Evolutionary conservation across 768 basidiomycete species (phyloP), one percentile per base, ranked within the genome.

Genomic region (Tremella mesenterica): DNA sequence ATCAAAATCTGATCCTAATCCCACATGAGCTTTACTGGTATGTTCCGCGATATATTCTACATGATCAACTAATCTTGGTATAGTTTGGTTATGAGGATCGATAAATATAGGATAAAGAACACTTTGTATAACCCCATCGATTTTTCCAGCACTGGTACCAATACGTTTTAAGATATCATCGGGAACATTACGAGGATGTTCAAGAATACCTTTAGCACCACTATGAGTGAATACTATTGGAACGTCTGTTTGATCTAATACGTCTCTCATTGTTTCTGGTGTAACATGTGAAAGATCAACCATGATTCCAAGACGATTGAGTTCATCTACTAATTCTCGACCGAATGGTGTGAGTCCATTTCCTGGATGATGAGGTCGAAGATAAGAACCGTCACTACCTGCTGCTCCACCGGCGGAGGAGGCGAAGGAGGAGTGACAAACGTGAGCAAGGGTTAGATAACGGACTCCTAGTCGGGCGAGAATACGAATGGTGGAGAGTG

Each of bases 161-260:
- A 64, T 60, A 38, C 43, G 31, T 4, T 48, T 27, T 27, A 64
- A 39, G 29, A 64, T 33, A 28, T 56, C 41, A 43, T 64, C 59
- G 12, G 62, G 62, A 1, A 64, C 54, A 38, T 64, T 64, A n/a
- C 62, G 49, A 41, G 62, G 62, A 46, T 64, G 62, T 30, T 60
- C 56, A 25, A 43, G 41, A 1, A 64, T 29, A 5, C 21, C 56
- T 21, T 50, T 23, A 9, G 62, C 56, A 12, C 50, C 56, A 7
- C 54, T 56, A 50, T 64, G 62, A 9, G 62, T 49, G 39, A 53
- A 64, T 20, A 64, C 43, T 5, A 64, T 53, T 10, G 62, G 62
- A 1, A 53, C 52, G 14, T 44, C 30, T 10, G 61, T 45, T 21
- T 59, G 25, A n/a, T 59, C 54, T 21, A 62, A 26, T 8, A 50